Percentiles rank a stretch among this genome's conserved stretches.
Conservation (phyloP, 805 yeast genomes). For the Torulaspora delbrueckii region DNA sequence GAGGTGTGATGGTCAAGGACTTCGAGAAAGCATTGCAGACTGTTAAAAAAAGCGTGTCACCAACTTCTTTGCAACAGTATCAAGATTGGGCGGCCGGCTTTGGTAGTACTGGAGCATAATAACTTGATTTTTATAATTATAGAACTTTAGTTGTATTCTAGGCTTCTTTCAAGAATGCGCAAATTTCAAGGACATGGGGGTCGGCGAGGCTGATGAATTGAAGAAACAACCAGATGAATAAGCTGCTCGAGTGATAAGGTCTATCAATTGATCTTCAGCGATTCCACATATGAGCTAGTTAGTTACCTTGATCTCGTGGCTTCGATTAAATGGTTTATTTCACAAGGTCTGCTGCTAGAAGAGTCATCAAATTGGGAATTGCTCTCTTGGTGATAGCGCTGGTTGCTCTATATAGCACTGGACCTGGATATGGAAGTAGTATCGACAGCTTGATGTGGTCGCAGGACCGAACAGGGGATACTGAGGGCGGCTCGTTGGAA, state of each 20-base stretch:
- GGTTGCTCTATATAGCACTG: not conserved
- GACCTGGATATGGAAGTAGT: not conserved
- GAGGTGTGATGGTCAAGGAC: conserved; percentile 73
- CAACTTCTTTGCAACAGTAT: conserved; percentile 69
- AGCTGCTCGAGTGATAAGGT: not conserved
- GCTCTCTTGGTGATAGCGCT: conserved; percentile 1
- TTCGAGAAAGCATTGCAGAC: conserved; percentile 70
- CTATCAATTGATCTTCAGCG: not conserved
- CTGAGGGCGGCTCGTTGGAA: not conserved
- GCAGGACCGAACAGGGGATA: not conserved
- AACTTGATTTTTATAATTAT: not conserved
- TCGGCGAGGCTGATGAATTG: not conserved
- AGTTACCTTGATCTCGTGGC: not conserved
- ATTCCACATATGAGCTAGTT: not conserved
- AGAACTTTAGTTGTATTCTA: not conserved
- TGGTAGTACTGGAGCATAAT: conserved; percentile 87
- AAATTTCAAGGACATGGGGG: not conserved
- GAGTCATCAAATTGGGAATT: conserved; percentile 1
- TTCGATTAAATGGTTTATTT: not conserved
- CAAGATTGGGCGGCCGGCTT: conserved; percentile 85
- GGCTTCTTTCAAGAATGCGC: not conserved
- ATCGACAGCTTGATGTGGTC: not conserved
- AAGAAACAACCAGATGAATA: not conserved
- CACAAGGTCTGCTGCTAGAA: not conserved
- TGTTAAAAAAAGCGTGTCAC: conserved; percentile 84